Base-by-base conservation (phyloP, 768 basidiomycete species). In the Lyophyllum semitale region DNA sequence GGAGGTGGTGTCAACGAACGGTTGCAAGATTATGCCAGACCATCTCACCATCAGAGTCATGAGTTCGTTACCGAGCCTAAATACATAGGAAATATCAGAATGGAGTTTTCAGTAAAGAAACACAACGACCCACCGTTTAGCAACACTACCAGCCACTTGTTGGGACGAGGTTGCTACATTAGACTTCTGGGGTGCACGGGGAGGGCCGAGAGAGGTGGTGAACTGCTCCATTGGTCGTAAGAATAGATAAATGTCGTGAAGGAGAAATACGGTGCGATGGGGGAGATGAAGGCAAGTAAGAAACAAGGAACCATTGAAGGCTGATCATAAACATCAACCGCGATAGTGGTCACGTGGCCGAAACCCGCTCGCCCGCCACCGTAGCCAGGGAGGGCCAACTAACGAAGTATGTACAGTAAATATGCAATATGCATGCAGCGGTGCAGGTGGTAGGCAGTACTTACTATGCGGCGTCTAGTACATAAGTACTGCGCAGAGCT, bases 11-110 rank as follows among this genome's bases (percentile, higher is more conserved):
- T 48, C 20, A 50, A 29, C 27, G 20, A 15, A 30, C 18, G 7
- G 15, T 11, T 4, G 25, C 9, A 4, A 32, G 38, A 46, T 23
- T 18, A n/a, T 41, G 15, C 8, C 7, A 41, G 22, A 45, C n/a
- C 48, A 35, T 33, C 86, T 59, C 55, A 91, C 92, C 92, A 94
- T 91, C 53, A 94, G 77, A 20, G 87, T 85, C 92, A 94, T 93
- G 23, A 94, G 81, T 74, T 94, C 92, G 63, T 80, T 93, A 61
- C 84, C 84, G 58, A 94, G 79, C 48, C 92, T 89, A 53, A 11
- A 44, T 40, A 29, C n/a, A 33, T 18, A 15, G 20, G n/a, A 26
- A 43, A 44, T 47, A 44, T 41, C 40, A 60, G 44, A 59, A 53
- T 27, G 49, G 27, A 47, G 42, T 55, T 56, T 40, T 43, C 17